Evolutionary conservation across 2,329 filamentous ascomycete species (phyloP), one percentile per base, ranked within the genome.

Genomic region (Ceratocystis lukuohia): DNA sequence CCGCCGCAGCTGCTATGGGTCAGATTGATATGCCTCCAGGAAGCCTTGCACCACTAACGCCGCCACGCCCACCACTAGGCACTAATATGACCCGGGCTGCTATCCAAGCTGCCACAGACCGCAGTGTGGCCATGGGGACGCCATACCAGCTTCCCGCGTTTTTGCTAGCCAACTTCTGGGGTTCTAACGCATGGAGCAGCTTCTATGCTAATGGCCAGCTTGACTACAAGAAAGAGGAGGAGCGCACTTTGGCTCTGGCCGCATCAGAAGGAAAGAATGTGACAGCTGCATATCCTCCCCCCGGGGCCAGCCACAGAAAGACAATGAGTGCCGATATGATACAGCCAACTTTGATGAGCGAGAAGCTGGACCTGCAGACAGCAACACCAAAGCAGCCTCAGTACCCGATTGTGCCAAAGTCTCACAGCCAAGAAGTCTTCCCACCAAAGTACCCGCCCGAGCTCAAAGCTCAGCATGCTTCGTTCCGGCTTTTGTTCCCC

Each of bases 101-200:
- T 25, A 88, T 96, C 28, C 80, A 90, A 30, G 84, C 93, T 17
- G 90, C 88, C 71, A 88, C 87, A 64, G 91, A 96, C 72, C 83
- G 87, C 68, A 84, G 85, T 1, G 79, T 91, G 66, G 82, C 82
- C 2, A 75, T 85, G 20, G 85, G 85, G n/a, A 83, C 80, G 61
- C 44, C 65, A 30, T 84, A 88, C 53, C 83, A 83, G 25, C 84
- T 96, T 76, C 90, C 92, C 0, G 89, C 88, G 62, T 91, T 90
- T 15, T 85, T 96, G 69, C 84, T 96, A 79, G 92, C 92, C 41
- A 97, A 97, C 73, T 83, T 95, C 66, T 97, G 93, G 93, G 93
- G 93, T 62, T 95, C 87, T 72, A 88, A 85, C 66, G 87, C 91
- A 61, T 96, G 91, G 89, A 76, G 73, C 56, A 71, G 73, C 0